A percentile compares a stretch with the other conserved stretches of the same genome.
Conservation (phyloP, 192 early-diverging fungal genomes). For the Entomortierella parvispora region DNA sequence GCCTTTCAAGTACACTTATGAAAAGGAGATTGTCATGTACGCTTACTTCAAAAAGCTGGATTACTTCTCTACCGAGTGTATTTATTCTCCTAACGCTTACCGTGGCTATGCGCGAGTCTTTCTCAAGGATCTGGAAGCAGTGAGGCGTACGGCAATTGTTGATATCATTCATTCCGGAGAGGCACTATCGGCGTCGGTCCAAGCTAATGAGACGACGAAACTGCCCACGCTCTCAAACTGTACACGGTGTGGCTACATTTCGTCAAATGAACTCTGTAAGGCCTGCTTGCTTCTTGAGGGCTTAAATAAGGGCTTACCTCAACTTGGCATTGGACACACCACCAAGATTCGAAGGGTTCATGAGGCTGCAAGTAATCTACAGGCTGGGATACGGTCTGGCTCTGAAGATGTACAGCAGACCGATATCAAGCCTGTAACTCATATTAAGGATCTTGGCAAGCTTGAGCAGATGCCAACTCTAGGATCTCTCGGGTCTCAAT, state of each 20-base stretch:
- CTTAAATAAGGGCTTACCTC: constrained; percentile 87
- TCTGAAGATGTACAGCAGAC: too few species aligned
- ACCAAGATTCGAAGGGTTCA: constrained; percentile 52
- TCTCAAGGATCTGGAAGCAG: constrained; percentile 93
- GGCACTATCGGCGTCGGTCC: constrained; percentile 67
- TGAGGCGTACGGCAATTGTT: constrained; percentile 89
- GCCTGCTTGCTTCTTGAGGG: constrained; percentile 95
- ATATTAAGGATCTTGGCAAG: constrained; percentile 36
- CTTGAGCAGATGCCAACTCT: constrained; percentile 34
- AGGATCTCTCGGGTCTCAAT: neutral
- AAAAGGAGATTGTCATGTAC: constrained; percentile 99
- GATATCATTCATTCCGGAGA: constrained; percentile 98
- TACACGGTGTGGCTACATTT: constrained; percentile 94
- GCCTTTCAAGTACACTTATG: constrained; percentile 99
- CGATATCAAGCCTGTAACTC: constrained; percentile 22
- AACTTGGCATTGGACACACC: constrained; percentile 68
- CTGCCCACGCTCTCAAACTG: constrained; percentile 74
- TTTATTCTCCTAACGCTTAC: constrained; percentile 97
- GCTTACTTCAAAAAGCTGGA: constrained; percentile 97
- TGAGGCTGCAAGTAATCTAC: constrained; percentile 23
- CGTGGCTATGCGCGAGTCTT: constrained; percentile 94
- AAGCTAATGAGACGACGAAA: constrained; percentile 71
- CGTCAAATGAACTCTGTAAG: constrained; percentile 91
- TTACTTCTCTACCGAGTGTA: constrained; percentile 99
- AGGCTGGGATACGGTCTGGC: constrained; percentile 9